Evolutionary conservation across 371 early-diverging fungal genomes (phyloP).

Genomic region (Conidiobolus incongruus): DNA sequence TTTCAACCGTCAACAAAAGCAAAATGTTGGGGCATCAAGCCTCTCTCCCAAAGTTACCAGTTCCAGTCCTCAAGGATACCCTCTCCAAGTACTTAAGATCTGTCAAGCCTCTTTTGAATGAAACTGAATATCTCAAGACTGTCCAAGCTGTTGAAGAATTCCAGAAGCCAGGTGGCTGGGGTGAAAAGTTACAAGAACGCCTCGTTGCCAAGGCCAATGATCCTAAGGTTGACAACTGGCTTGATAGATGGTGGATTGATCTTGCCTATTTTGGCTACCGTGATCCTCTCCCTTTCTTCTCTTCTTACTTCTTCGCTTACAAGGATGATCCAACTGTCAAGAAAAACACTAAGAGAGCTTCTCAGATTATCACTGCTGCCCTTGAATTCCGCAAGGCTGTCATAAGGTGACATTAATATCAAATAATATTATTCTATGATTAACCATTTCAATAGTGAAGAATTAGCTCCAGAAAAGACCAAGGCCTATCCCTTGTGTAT

Average conservation of each 20-base stretch:
- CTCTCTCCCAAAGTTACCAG: conserved; percentile 62
- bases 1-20: conserved; percentile 35
- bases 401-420: conserved; percentile 20
- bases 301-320: conserved; percentile 62
- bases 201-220: conserved; percentile 39
- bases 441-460: conserved; percentile 16
- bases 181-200: conserved; percentile 66
- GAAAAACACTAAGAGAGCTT: conserved; percentile 35
- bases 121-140: conserved; percentile 46
- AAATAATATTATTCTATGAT: not conserved
- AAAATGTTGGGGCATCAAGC: conserved; percentile 18
- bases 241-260: conserved; percentile 93
- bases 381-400: conserved; percentile 66
- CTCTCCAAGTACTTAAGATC: conserved; percentile 48
- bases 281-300: conserved; percentile 80
- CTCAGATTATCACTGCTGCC: conserved; percentile 66
- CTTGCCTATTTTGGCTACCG: conserved; percentile 84
- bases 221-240: conserved; percentile 56
- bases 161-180: conserved; percentile 43
- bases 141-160: conserved; percentile 52
- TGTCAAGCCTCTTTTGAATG: conserved; percentile 48
- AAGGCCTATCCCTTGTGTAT: conserved; percentile 63
- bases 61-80: conserved; percentile 68
- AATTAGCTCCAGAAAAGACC: conserved; percentile 65
- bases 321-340: conserved; percentile 41